Base-by-base conservation (phyloP, 2,329 filamentous ascomycete species). In the Lachnellula subtilissima region DNA sequence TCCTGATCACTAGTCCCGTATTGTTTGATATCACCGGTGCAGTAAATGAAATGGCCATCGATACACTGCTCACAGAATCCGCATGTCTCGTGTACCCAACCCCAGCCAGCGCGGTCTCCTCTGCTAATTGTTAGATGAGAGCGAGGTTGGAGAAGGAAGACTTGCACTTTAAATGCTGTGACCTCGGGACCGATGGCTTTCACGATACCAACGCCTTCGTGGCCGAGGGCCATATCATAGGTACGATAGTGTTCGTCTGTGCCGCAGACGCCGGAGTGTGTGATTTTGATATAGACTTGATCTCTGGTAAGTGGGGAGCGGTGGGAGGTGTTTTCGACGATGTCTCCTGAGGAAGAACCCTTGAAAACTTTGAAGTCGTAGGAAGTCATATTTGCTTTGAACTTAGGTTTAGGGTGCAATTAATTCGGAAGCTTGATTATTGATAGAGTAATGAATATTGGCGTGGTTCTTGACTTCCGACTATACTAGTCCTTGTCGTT, bases 231-330 rank as follows among this genome's bases (percentile, higher is more conserved):
- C 65, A 71, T 70, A 47, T 72, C 69, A 3, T 40, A 70, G 1
- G 36, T 47, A 15, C 23, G 57, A 53, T 65, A 70, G 59, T 76
- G 73, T 36, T 74, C 54, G 52, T 75, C 78, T 6, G 85, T 88
- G 48, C 81, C 83, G 68, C 85, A 88, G 48, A 87, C 74, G 15
- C 85, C 85, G 2, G 83, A 85, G 54, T 83, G 82, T 7, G 83
- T 87, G 56, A 87, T 74, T 52, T 76, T 76, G 65, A 88, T 65
- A 28, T 82, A 75, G 50, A 87, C 82, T 59, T 85, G 72, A 68
- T 84, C 76, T 50, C 72, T 72, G 1, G 60, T 65, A 25, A 81
- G 70, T 14, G 76, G 71, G 9, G 59, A 52, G 4, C 70, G 64
- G 12, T 71, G 73, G 48, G 77, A 79, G 52, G 73, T 72, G 48